Percentiles rank a stretch among this genome's conserved stretches.
These are phyloP conservation scores for Dendrocalamus sinicus DNA, from an alignment of 176 grass and related monocot genomes.

Conservation along the genomic window DNA sequence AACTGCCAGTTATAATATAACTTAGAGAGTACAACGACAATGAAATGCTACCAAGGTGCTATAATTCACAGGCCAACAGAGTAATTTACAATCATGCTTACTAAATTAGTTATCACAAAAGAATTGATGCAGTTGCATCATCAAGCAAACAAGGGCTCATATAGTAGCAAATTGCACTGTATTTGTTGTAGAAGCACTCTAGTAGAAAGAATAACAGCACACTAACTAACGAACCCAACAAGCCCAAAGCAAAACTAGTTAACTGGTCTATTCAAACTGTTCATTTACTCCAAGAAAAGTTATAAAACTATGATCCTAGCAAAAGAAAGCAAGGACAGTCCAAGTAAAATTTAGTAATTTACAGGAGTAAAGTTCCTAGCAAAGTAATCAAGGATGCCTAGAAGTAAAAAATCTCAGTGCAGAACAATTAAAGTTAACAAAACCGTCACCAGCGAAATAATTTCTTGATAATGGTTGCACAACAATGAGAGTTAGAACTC, in stretches of 20 bases:
- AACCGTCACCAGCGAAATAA: background rate
- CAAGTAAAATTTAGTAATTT: background rate
- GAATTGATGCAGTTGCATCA: background rate
- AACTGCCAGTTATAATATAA: background rate
- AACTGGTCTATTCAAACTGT: background rate
- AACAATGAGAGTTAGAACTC: background rate
- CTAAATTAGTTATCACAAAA: background rate
- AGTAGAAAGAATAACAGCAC: background rate
- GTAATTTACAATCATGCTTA: slow-evolving; percentile 8
- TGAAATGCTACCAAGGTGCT: background rate
- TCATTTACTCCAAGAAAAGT: background rate
- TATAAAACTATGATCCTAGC: background rate
- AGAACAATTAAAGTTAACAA: slow-evolving; percentile 7
- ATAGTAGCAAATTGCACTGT: background rate
- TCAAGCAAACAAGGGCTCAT: background rate
- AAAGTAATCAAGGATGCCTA: background rate
- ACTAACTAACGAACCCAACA: background rate
- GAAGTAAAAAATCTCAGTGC: background rate
- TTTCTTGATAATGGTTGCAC: background rate
- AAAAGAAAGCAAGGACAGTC: background rate
- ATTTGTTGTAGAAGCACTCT: background rate
- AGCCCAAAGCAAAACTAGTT: background rate
- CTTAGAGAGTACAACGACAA: background rate
- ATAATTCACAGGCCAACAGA: background rate
- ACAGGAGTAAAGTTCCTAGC: background rate